Base-by-base conservation (phyloP, 73 alveolate genomes). In the Stentor roeselii region DNA sequence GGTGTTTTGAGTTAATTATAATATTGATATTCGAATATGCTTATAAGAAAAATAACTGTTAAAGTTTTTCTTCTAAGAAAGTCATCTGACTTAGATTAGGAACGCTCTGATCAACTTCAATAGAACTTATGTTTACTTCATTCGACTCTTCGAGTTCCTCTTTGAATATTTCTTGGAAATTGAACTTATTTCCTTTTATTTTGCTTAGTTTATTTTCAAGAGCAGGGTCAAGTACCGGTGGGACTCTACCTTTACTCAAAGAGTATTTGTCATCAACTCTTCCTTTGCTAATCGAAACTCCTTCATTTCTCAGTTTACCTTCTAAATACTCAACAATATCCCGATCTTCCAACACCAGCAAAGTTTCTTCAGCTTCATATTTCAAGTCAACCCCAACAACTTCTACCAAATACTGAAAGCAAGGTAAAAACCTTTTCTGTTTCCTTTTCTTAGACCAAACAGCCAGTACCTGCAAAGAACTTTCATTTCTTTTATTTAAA, bases 121-220 rank as follows among this genome's bases (percentile, higher is more conserved):
- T 50, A 21, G 30, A 11, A 1, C 21, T 67, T 21, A 40, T 27
- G 50, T 27, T 30, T 67, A 67, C 21, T 67, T 67, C 80, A 67
- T 67, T 67, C 14, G 80, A 67, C 37, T 67, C 80, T 67, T 21
- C 80, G 34, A 67, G 80, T 32, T 67, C 80, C 2, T 67, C 80
- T 32, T 2, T 67, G 41, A 67, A 67, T 67, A 67, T 1, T 2
- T 67, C 80, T 2, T n/a, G 15, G 41, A 67, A 67, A 32, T 67
- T 67, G 34, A 67, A 67, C 41, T 34, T 67, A 11, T 36, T 1
- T 0, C 80, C 80, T 67, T 34, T n/a, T 0, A 67, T 67, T 67
- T 67, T 67, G 41, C 80, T 67, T 40, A 67, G 42, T 67, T 67
- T 67, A 1, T 36, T 21, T 34, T 67, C 80, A 30, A 67, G 2